Percentiles rank a stretch among this genome's conserved stretches.
These are phyloP conservation scores for Plasmodium yoelii DNA, from an alignment of 169 alveolate genomes.

Conservation along the genomic window DNA sequence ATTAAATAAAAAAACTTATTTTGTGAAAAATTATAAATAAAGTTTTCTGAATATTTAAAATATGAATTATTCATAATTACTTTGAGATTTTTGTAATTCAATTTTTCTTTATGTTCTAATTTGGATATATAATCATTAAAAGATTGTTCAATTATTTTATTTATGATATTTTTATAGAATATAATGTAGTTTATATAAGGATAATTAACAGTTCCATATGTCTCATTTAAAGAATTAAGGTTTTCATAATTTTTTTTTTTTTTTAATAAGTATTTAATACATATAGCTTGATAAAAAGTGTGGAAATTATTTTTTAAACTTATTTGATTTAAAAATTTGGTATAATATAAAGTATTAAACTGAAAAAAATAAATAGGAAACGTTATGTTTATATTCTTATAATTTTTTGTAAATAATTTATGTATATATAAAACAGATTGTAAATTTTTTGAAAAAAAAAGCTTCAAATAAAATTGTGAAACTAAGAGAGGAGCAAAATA, in stretches of 20 bases:
- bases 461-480: conserved; percentile 35
- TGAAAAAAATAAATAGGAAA: conserved; percentile 33
- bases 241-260: conserved; percentile 10
- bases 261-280: conserved; percentile 64
- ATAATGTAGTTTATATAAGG: conserved; percentile 30
- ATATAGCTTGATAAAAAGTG: conserved; percentile 47
- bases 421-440: conserved; percentile 10
- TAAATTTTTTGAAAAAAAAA: background rate
- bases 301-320: conserved; percentile 27
- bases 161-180: conserved; percentile 39
- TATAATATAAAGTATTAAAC: background rate
- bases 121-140: conserved; percentile 36
- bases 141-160: conserved; percentile 45
- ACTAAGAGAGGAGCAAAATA: conserved; percentile 40
- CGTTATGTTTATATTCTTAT: conserved; percentile 6
- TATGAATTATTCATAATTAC: conserved; percentile 6
- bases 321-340: conserved; percentile 22
- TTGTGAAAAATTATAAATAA: conserved; percentile 48
- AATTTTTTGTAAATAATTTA: conserved; percentile 40
- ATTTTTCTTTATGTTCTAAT: conserved; percentile 1
- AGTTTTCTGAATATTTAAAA: conserved; percentile 32
- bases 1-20: conserved; percentile 55
- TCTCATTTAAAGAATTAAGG: background rate
- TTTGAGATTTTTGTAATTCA: conserved; percentile 4
- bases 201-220: background rate